Percentiles rank a stretch among this genome's conserved stretches.
phyloP scores from a whole-genome alignment of 805 yeast species.

The Yamadazyma akitaensis region DNA sequence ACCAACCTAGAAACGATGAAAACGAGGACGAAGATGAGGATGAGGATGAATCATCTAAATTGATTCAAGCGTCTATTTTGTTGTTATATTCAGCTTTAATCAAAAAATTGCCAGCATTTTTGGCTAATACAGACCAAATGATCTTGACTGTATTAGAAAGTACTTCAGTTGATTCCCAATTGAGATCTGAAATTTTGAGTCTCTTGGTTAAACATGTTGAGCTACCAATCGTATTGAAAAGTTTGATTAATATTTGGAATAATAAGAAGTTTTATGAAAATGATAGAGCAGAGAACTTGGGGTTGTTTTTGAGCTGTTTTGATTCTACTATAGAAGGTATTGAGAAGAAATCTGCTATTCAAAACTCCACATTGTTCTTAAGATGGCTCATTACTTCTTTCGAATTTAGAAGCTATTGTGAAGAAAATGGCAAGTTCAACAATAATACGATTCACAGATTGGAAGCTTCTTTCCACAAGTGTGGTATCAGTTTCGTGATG shows the following conservation, averaged over 20 bases:
- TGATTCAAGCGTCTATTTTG: constrained; percentile 67
- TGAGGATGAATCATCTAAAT: constrained; percentile 19
- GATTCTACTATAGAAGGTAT: constrained; percentile 62
- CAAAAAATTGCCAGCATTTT: constrained; percentile 82
- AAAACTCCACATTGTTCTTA: constrained; percentile 65
- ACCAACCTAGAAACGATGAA: constrained; percentile 10
- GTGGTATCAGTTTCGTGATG: constrained; percentile 76
- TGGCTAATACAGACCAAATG: constrained; percentile 61
- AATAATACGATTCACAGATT: constrained; percentile 74
- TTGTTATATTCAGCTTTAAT: constrained; percentile 71
- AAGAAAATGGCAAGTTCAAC: constrained; percentile 43
- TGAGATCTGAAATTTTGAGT: constrained; percentile 61
- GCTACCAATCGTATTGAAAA: constrained; percentile 54
- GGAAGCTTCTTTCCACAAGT: constrained; percentile 69
- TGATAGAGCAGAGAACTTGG: constrained; percentile 44
- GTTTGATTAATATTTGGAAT: constrained; percentile 64
- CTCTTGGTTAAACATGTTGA: constrained; percentile 67
- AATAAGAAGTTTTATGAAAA: constrained; percentile 30
- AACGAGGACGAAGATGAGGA: constrained; percentile 6
- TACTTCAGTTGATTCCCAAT: constrained; percentile 52
- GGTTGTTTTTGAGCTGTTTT: constrained; percentile 65
- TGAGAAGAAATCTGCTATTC: constrained; percentile 73
- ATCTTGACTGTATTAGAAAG: constrained; percentile 57
- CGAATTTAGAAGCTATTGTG: constrained; percentile 56
- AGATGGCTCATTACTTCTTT: constrained; percentile 66